Evolutionary conservation across 306 rosid species (phyloP).

Genomic region (Phaseolus lunatus): DNA sequence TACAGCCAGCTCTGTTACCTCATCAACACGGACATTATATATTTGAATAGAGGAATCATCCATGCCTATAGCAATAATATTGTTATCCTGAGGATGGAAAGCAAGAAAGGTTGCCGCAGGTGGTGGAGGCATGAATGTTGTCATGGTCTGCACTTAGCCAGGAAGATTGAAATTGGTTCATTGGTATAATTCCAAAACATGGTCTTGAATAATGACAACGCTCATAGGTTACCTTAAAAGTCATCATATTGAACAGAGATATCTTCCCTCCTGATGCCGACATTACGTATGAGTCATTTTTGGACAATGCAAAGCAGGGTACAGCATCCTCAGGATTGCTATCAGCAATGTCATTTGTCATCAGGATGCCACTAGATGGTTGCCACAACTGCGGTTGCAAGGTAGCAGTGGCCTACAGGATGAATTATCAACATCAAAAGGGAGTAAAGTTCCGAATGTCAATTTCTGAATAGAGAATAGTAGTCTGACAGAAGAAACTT

Average conservation of each 20-base stretch:
- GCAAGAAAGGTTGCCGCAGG: slow-evolving; percentile 98
- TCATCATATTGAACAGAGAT: slow-evolving; percentile 92
- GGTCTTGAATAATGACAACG: slow-evolving; percentile 11
- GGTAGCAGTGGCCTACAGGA: slow-evolving; percentile 84
- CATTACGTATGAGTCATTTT: slow-evolving; percentile 95
- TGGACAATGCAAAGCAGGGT: slow-evolving; percentile 96
- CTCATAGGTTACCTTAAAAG: slow-evolving; percentile 66
- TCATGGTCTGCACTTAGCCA: slow-evolving; percentile 86
- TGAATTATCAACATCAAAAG: slow-evolving; percentile 37
- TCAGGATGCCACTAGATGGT: slow-evolving; percentile 86
- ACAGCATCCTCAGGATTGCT: slow-evolving; percentile 86
- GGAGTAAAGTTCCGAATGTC: not conserved
- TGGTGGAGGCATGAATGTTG: slow-evolving; percentile 97
- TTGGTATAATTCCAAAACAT: slow-evolving; percentile 25
- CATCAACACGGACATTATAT: slow-evolving; percentile 96
- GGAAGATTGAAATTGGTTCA: slow-evolving; percentile 43
- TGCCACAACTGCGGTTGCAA: slow-evolving; percentile 91
- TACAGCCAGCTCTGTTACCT: slow-evolving; percentile 59
- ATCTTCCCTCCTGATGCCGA: slow-evolving; percentile 98
- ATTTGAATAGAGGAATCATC: slow-evolving; percentile 98
- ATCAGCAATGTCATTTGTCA: slow-evolving; percentile 84
- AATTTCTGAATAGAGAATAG: slow-evolving; percentile 24
- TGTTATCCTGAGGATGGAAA: slow-evolving; percentile 94
- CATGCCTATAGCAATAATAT: slow-evolving; percentile 97
- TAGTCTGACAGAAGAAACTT: slow-evolving; percentile 34